phyloP scores from a whole-genome alignment of 192 early-diverging fungal species.

The Coemansia sp. region DNA sequence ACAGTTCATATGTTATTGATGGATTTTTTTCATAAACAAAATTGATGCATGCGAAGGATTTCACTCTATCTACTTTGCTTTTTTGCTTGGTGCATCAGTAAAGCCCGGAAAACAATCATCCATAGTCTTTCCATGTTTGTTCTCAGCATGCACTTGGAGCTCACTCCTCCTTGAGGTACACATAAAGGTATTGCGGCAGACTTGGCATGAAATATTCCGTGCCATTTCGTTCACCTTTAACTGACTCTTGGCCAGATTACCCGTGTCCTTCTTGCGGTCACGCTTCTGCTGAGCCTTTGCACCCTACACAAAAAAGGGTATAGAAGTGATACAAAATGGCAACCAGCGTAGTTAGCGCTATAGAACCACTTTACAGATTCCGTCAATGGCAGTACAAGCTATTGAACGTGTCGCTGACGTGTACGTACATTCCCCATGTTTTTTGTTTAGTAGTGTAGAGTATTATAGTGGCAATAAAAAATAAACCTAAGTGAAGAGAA shows the following conservation, averaged over 20 bases:
- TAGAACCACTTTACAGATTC: not conserved
- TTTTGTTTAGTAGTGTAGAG: too few relatives aligned
- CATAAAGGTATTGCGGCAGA: constrained; percentile 80
- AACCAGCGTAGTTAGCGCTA: not conserved
- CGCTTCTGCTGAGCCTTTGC: constrained; percentile 49
- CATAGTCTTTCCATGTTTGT: constrained; percentile 73
- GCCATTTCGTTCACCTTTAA: constrained; percentile 79
- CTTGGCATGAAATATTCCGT: constrained; percentile 73
- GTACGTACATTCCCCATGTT: too few relatives aligned
- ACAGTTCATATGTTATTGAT: too few relatives aligned
- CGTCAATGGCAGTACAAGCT: not conserved
- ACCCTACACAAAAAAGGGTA: constrained; percentile 9
- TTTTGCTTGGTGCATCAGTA: not conserved
- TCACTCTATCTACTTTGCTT: not conserved
- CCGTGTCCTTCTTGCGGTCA: constrained; percentile 63
- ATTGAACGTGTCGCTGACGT: too few relatives aligned
- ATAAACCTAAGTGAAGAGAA: too few relatives aligned
- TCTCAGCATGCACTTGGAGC: constrained; percentile 68
- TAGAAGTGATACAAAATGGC: not conserved
- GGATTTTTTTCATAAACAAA: too few relatives aligned
- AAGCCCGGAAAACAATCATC: constrained; percentile 75
- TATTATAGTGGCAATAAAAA: too few relatives aligned
- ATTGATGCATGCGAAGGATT: too few relatives aligned
- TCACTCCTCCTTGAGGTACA: constrained; percentile 73
- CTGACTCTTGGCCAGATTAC: constrained; percentile 57